Conservation (phyloP, 306 rosid genomes). For the Carpinus viminea region DNA sequence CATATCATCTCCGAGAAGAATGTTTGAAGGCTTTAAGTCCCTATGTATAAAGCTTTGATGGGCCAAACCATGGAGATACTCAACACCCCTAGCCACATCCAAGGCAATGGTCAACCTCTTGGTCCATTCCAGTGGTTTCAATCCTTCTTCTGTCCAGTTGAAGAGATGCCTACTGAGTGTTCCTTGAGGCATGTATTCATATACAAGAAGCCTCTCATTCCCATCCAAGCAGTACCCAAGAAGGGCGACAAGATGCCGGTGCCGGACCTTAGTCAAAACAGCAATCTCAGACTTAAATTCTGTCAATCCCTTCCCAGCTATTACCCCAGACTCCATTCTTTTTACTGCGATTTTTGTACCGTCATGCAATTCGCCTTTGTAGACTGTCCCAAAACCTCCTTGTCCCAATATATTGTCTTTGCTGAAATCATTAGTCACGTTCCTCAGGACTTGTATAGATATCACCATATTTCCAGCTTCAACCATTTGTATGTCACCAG, state of each 20-base stretch:
- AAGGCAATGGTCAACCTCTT: slow-evolving; percentile 73
- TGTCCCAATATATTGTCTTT: slow-evolving; percentile 72
- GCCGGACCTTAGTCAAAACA: slow-evolving; percentile 89
- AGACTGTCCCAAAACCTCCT: slow-evolving; percentile 85
- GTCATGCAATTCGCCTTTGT: slow-evolving; percentile 84
- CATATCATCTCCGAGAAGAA: slow-evolving; percentile 96
- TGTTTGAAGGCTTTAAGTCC: slow-evolving; percentile 90
- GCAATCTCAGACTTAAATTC: slow-evolving; percentile 90
- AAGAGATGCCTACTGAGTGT: slow-evolving; percentile 79
- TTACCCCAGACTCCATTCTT: slow-evolving; percentile 85
- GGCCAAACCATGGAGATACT: slow-evolving; percentile 91
- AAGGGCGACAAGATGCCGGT: slow-evolving; percentile 86
- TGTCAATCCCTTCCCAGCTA: slow-evolving; percentile 65
- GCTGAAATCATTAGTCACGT: slow-evolving; percentile 72
- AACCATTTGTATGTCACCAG: slow-evolving; percentile 82
- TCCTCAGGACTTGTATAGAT: slow-evolving; percentile 82
- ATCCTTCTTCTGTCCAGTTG: slow-evolving; percentile 84
- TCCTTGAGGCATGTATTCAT: slow-evolving; percentile 95
- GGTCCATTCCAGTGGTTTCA: slow-evolving; percentile 74
- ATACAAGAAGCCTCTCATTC: slow-evolving; percentile 82
- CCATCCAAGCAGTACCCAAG: slow-evolving; percentile 95
- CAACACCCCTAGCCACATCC: slow-evolving; percentile 92
- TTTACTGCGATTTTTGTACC: slow-evolving; percentile 87
- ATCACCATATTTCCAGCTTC: slow-evolving; percentile 95
- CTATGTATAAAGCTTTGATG: slow-evolving; percentile 94